Evolutionary conservation across 331 rosid species (phyloP), one percentile per base, ranked within the genome.

Genomic region (Phaseolus coccineus): DNA sequence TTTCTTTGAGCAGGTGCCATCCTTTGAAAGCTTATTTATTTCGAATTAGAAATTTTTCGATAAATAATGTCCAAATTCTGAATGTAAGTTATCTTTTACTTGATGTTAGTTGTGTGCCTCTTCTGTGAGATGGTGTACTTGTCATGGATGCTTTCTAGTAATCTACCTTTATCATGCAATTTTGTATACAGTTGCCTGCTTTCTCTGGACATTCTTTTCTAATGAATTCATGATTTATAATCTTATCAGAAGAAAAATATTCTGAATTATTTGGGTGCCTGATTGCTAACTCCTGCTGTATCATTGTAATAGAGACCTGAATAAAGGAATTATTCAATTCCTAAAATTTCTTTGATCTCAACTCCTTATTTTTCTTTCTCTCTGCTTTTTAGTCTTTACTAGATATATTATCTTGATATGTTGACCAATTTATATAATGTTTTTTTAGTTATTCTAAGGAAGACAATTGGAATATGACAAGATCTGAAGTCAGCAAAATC

Each of bases 1-100:
- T 95, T 84, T 84, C 93, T 71, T 86, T 95, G 90, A 91, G 96
- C 99, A 91, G 97, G 99, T 95, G 76, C 80, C 51, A 50, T 80
- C 28, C 69, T 44, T 33, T 11, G 51, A 73, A 37, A 62, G 69
- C 77, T 78, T 57, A 48, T 69, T 65, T 31, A 58, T 47, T 84
- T 74, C 72, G 31, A 74, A 25, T 62, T 73, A 24, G 50, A 73
- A 53, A 40, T 42, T 9, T 64, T 81, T 50, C 27, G 50, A 25
- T 78, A 53, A 69, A 70, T 47, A 57, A 66, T 30, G 10, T 57
- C 30, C 65, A 64, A 69, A 70, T 37, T 58, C 24, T 71, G 74
- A 62, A 70, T 31, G 5, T 44, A 25, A 13, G 48, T 46, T 61
- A 75, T 80, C 62, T 37, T 69, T 69, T 73, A 53, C 76, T 76